These are phyloP conservation scores for Quercus lobata DNA, from an alignment of 331 rosid genomes.

Conservation along the genomic window DNA sequence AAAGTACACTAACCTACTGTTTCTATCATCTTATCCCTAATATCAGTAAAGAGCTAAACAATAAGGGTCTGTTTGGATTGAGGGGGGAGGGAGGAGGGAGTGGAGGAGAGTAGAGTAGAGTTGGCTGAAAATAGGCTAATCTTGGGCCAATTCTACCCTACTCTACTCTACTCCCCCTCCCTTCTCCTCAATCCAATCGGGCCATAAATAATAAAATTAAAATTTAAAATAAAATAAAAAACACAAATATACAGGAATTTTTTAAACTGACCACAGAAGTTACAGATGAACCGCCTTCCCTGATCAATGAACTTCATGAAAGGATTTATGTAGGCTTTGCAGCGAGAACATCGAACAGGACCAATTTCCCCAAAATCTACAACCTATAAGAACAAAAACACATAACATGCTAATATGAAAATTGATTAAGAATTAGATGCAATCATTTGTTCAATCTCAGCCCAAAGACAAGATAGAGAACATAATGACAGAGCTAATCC, in stretches of 20 bases:
- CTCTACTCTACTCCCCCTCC: no score
- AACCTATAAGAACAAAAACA: conserved; percentile 47
- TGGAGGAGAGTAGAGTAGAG: no score
- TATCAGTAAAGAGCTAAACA: no score
- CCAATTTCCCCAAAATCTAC: conserved; percentile 98
- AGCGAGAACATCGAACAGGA: conserved; percentile 97
- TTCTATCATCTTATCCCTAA: no score
- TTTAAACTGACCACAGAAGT: conserved; percentile 82
- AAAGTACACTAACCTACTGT: no score
- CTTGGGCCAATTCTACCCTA: no score
- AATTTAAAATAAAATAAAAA: no score
- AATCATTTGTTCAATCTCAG: background rate
- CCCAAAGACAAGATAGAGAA: background rate
- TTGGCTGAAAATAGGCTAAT: no score
- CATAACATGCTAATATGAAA: background rate
- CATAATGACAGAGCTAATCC: background rate
- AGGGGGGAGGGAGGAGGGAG: no score
- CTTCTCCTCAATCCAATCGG: no score
- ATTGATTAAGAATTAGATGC: background rate
- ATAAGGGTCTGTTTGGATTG: no score
- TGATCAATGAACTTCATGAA: conserved; percentile 97
- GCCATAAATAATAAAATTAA: no score
- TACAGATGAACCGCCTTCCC: conserved; percentile 94
- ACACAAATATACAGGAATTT: conserved; percentile 8
- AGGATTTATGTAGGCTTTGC: conserved; percentile 97